phyloP scores from a whole-genome alignment of 2,329 filamentous ascomycete genomes.

The Sordariomycetes sp. region DNA sequence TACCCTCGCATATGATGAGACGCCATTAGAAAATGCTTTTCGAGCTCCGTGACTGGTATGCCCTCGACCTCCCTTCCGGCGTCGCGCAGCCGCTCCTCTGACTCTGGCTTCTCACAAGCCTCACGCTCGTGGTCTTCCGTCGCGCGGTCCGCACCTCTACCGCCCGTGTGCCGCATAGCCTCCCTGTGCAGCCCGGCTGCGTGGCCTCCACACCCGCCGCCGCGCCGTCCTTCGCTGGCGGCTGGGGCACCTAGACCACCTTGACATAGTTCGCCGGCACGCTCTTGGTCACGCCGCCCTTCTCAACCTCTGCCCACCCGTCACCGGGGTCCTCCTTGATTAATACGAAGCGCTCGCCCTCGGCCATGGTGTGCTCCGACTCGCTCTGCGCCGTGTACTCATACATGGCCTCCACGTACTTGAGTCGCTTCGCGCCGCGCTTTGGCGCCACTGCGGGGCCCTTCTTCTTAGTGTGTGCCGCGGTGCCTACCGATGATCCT shows the following conservation, averaged over 20 bases:
- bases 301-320: slow-evolving; percentile 95
- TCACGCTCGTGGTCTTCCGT: slow-evolving; percentile 5
- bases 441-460: slow-evolving; percentile 85
- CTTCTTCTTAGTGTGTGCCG: slow-evolving; percentile 56
- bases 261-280: slow-evolving; percentile 93
- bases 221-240: neutral
- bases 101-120: slow-evolving; percentile 4
- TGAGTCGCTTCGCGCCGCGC: slow-evolving; percentile 84
- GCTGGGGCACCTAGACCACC: slow-evolving; percentile 40
- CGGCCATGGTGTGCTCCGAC: slow-evolving; percentile 78
- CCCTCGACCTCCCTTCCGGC: neutral
- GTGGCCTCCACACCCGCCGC: neutral
- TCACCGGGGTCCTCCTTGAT: slow-evolving; percentile 82
- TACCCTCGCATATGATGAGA: no score
- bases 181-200: neutral
- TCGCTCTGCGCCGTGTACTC: slow-evolving; percentile 82
- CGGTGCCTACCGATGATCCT: slow-evolving; percentile 46
- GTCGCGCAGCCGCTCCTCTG: neutral
- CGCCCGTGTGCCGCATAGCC: neutral
- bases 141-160: slow-evolving; percentile 2
- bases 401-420: slow-evolving; percentile 88
- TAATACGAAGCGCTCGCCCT: slow-evolving; percentile 86
- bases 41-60: neutral
- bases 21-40: neutral
- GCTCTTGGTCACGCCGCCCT: slow-evolving; percentile 73